Base-by-base conservation (phyloP, 192 early-diverging fungal species). In the Coemansia aciculifera region DNA sequence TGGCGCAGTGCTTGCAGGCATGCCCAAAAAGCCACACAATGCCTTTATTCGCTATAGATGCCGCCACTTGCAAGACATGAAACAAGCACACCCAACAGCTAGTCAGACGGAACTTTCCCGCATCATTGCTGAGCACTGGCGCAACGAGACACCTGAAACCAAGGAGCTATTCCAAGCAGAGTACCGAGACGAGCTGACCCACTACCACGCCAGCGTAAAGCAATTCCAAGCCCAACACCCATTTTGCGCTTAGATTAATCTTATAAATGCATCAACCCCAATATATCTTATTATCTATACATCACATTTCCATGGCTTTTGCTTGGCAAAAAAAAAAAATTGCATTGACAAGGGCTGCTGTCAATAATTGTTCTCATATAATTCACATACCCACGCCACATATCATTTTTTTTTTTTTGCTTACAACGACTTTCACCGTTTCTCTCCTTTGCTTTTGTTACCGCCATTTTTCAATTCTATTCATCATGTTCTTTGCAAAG, bases 41-140 rank as follows among this genome's bases (percentile, higher is more conserved):
- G 71, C 68, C 0, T 78, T 71, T 64, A 73, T 78, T 11, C 62
- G 64, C 15, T 78, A 78, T 71, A 63, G 76, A 12, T 64, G 65
- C 34, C 59, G 29, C 61, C 21, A 68, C n/a, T 39, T 66, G 39
- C 46, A 51, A 37, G 31, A 65, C 13, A 66, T 62, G 15, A 69
- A 65, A 31, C 38, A 38, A 17, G 12, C 43, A 6, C 66, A 62
- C 29, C 76, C 76, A 0, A 46, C 46, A 7, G 60, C 71, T 8
- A 73, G 52, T 42, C 67, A 73, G 39, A 59, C 51, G 1, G 76
- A 69, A 23, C 48, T 78, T 4, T 69, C 71, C 12, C 71, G 71
- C 10, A 73, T 71, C 3, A 59, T 69, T 3, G 71, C 77, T 6
- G 68, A 73, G 37, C 37, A 67, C 29, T 79, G 77, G 77, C 59